Base-by-base conservation (phyloP, 2,329 filamentous ascomycete genomes). In the Botrytis tulipae region DNA sequence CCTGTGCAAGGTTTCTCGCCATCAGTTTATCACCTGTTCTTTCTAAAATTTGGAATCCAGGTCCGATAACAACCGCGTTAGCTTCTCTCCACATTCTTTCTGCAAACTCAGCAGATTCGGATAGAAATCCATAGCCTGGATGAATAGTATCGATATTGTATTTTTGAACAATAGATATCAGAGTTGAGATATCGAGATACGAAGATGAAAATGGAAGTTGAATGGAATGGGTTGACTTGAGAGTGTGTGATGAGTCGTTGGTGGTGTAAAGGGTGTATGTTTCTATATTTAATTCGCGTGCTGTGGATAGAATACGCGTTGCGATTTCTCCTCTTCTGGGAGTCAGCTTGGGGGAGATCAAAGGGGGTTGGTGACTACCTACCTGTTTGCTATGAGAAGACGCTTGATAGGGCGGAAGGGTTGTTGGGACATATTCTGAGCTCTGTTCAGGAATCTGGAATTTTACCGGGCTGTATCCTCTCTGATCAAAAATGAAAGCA, bases 71-170 rank as follows among this genome's bases (percentile, higher is more conserved):
- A 48, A 90, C 86, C 57, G 92, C 81, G 1, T 90, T 90, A 20
- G 90, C 90, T 79, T 92, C 89, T 61, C 87, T 87, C 83, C 84
- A 86, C 79, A 91, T 92, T 82, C 90, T 88, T 73, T 87, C 86
- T 10, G 91, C 90, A 80, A 93, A 93, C 0, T 84, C 85, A 16
- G 91, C 87, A 77, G 93, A 93, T 82, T 93, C 91, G 78, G 89
- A 91, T 75, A 93, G 83, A 73, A 83, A 93, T 65, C 91, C 91
- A 83, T 93, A 93, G 18, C 91, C 91, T 1, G 91, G 91, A 81
- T 93, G 91, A 76, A 93, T 90, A 25, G 88, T 88, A 79, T 91
- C 87, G 77, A 90, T 87, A 0, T 81, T 76, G 77, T 89, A 79
- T 54, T 86, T 81, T 72, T 84, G 83, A 5, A 81, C 85, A 37